Conservation (phyloP, 805 yeast species). For the Spencermartinsiella europaea region DNA sequence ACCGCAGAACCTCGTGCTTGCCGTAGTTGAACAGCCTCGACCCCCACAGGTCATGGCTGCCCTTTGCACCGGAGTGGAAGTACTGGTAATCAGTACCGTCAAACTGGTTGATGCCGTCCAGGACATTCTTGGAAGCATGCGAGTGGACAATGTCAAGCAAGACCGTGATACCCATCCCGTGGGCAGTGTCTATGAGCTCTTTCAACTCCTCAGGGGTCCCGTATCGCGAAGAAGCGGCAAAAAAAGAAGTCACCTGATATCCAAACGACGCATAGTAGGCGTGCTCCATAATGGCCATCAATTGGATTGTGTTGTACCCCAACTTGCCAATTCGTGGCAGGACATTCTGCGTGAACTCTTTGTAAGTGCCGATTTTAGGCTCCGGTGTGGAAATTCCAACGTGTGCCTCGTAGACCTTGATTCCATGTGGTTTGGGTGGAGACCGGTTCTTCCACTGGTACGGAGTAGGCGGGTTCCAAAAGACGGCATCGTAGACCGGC, state of each 20-base stretch:
- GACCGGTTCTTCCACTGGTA: slow-evolving; percentile 61
- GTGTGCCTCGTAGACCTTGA: slow-evolving; percentile 91
- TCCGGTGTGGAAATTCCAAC: slow-evolving; percentile 88
- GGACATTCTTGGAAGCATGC: slow-evolving; percentile 91
- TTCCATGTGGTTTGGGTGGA: slow-evolving; percentile 49
- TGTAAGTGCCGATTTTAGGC: slow-evolving; percentile 76
- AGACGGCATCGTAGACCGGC: slow-evolving; percentile 72
- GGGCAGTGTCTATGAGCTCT: slow-evolving; percentile 88
- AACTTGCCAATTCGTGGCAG: slow-evolving; percentile 79
- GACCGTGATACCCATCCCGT: slow-evolving; percentile 78
- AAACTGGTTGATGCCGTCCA: slow-evolving; percentile 86
- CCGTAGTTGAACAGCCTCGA: slow-evolving; percentile 92
- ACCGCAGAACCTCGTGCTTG: slow-evolving; percentile 83
- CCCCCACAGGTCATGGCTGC: slow-evolving; percentile 91
- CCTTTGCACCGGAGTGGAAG: slow-evolving; percentile 88
- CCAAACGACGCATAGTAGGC: slow-evolving; percentile 98
- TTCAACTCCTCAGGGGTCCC: slow-evolving; percentile 96
- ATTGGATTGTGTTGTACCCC: slow-evolving; percentile 89
- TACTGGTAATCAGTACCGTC: slow-evolving; percentile 95
- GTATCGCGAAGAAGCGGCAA: slow-evolving; percentile 81
- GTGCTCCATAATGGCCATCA: slow-evolving; percentile 98
- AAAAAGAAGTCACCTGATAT: slow-evolving; percentile 91
- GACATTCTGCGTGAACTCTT: slow-evolving; percentile 72
- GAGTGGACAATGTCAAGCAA: slow-evolving; percentile 91
- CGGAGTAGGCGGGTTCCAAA: slow-evolving; percentile 75